Conservation (phyloP, 805 yeast species). For the Sugiyamaella valdiviana region DNA sequence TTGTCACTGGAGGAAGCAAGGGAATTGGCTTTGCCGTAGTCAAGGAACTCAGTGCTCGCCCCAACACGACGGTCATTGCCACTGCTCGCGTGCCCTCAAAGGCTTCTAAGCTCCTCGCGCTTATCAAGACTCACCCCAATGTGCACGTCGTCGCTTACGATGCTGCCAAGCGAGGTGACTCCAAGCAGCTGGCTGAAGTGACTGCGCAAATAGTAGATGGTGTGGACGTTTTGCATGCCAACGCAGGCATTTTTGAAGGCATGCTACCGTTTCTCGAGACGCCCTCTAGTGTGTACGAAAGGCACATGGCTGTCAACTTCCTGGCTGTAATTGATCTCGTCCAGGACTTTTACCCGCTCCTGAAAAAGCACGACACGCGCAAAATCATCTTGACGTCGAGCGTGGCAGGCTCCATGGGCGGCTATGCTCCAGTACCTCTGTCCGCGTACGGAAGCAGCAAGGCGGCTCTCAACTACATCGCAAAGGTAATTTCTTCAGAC, state of each 20-base stretch:
- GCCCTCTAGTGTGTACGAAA: not conserved
- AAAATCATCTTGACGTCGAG: slow-evolving; percentile 29
- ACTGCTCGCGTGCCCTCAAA: not conserved
- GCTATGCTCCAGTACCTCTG: slow-evolving; percentile 14
- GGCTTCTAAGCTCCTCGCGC: not conserved
- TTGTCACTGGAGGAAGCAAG: slow-evolving; percentile 5
- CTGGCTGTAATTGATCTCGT: slow-evolving; percentile 25
- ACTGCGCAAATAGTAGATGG: slow-evolving; percentile 12
- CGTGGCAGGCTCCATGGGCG: slow-evolving; percentile 25
- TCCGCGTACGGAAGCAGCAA: slow-evolving; percentile 35
- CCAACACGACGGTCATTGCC: not conserved
- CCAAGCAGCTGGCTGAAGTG: slow-evolving; percentile 16
- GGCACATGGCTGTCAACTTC: slow-evolving; percentile 22
- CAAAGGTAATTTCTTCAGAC: slow-evolving; percentile 28
- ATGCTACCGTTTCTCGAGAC: slow-evolving; percentile 5
- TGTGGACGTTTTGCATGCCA: slow-evolving; percentile 1
- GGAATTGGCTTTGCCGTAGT: slow-evolving; percentile 3
- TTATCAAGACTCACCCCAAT: not conserved
- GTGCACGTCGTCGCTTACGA: not conserved
- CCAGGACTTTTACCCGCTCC: slow-evolving; percentile 23
- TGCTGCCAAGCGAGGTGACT: not conserved
- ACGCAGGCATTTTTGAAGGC: slow-evolving; percentile 6
- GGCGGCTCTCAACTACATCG: slow-evolving; percentile 35
- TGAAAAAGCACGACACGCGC: slow-evolving; percentile 20
- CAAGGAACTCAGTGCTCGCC: not conserved